Evolutionary conservation across 2,329 filamentous ascomycete genomes (phyloP), one percentile per base, ranked within the genome.

Genomic region (Purpureocillium lavendulum): DNA sequence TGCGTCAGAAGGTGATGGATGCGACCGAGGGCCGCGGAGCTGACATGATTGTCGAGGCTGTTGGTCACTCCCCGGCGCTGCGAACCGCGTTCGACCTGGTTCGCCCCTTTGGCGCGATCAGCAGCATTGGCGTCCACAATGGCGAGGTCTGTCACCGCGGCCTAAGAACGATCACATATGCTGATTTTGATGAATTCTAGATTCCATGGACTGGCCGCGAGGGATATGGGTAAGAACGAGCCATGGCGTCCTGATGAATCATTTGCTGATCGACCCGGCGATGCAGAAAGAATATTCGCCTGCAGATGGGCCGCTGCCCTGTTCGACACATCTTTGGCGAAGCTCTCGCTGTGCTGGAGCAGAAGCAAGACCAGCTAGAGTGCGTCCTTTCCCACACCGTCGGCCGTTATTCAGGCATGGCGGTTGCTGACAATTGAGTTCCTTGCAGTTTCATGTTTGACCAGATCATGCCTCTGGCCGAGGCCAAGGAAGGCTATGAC

Each of bases 21-120:
- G 74, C 82, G 35, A 92, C 87, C 0, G 71, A 83, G 13, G 87
- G 87, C 7, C 72, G 89, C 30, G 89, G 89, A 7, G 88, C 88
- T 12, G 89, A 96, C 62, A 79, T 86, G 14, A 80, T 92, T 2
- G 80, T 95, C 49, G 84, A 89, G 59, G 82, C 86, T 7, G 84
- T 88, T 18, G 84, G 84, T 0, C 62, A 82, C 44, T 80, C 77
- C 39, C 73, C 79, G 30, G 84, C 84, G 2, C 60, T 88, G 54
- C 75, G 71, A 52, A 84, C 80, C 29, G 83, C 76, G 0, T 87
- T 80, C 58, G 82, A 87, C 26, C 58, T 87, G 14, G 58, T 88
- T 41, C 71, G 84, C 39, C 82, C 83, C 1, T 88, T 80, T 65
- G 84, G 84, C 5, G 74, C 73, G 31, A 84, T 88, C 48, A 82